Evolutionary conservation across 139 green algal species (phyloP).

Genomic region (Nannochloris sp.): DNA sequence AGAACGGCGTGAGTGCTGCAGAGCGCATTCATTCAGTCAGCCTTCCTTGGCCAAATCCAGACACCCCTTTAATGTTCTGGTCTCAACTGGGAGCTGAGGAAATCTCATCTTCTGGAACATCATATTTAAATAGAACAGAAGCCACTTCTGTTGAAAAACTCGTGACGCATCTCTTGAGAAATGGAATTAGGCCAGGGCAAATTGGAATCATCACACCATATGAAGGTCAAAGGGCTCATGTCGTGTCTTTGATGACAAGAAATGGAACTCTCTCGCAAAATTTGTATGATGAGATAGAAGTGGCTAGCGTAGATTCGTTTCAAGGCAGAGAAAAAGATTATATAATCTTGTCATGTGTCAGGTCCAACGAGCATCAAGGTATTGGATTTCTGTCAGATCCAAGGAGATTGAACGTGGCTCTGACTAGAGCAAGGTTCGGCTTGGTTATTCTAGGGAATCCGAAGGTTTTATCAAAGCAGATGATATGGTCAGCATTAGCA

Average conservation of each 20-base stretch:
- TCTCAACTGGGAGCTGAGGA: conserved; percentile 81
- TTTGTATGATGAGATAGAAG: conserved; percentile 83
- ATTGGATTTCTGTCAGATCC: conserved; percentile 96
- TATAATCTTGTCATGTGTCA: conserved; percentile 96
- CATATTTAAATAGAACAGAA: conserved; percentile 93
- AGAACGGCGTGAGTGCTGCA: conserved; percentile 69
- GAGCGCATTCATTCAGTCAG: conserved; percentile 34
- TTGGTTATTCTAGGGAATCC: conserved; percentile 93
- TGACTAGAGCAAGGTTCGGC: conserved; percentile 82
- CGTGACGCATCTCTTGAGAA: conserved; percentile 52
- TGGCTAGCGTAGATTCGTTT: conserved; percentile 73
- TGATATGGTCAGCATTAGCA: conserved; percentile 88
- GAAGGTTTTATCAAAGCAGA: conserved; percentile 53
- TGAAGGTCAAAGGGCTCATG: conserved; percentile 90
- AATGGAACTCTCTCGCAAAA: conserved; percentile 66
- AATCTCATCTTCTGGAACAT: conserved; percentile 75
- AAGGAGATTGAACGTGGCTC: conserved; percentile 90
- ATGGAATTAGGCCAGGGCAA: conserved; percentile 60
- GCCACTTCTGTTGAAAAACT: conserved; percentile 87
- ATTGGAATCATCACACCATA: conserved; percentile 99
- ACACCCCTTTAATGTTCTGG: conserved; percentile 93
- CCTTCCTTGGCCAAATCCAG: conserved; percentile 71
- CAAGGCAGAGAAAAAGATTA: conserved; percentile 96
- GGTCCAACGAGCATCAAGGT: conserved; percentile 86
- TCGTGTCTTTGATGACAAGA: conserved; percentile 68